A percentile compares a stretch with the other conserved stretches of the same genome.
Evolutionary conservation across 768 basidiomycete species (phyloP).

Genomic region (Cystofilobasidium macerans): DNA sequence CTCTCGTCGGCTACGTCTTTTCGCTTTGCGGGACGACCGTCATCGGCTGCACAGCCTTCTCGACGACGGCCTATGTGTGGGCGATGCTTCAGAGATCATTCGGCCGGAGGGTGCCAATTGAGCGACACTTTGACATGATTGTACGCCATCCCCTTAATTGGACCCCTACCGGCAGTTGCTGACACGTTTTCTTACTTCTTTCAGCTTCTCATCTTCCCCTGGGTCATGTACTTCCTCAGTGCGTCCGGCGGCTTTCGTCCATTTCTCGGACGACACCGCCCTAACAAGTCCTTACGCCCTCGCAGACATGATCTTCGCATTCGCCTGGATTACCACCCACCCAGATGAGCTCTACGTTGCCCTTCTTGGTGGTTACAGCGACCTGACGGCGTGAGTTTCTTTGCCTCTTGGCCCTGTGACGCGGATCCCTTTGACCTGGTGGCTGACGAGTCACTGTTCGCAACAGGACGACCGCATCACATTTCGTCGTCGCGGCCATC

Average conservation of each 20-base stretch:
- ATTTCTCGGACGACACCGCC: neutral
- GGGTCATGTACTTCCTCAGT: neutral
- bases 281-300: neutral
- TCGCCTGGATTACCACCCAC: neutral
- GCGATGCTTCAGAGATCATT: neutral
- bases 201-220: neutral
- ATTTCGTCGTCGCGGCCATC: neutral
- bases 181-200: neutral
- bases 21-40: neutral
- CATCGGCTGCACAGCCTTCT: neutral
- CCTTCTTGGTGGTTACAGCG: neutral
- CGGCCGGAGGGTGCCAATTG: neutral
- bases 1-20: conserved; percentile 2
- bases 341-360: neutral
- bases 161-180: no score
- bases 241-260: neutral
- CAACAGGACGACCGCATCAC: neutral
- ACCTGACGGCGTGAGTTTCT: neutral
- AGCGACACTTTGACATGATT: neutral
- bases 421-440: neutral
- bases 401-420: neutral
- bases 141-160: neutral
- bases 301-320: neutral
- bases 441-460: no score
- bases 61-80: neutral